phyloP scores from a whole-genome alignment of 148 eudicot genomes.

The Arbutus unedo region DNA sequence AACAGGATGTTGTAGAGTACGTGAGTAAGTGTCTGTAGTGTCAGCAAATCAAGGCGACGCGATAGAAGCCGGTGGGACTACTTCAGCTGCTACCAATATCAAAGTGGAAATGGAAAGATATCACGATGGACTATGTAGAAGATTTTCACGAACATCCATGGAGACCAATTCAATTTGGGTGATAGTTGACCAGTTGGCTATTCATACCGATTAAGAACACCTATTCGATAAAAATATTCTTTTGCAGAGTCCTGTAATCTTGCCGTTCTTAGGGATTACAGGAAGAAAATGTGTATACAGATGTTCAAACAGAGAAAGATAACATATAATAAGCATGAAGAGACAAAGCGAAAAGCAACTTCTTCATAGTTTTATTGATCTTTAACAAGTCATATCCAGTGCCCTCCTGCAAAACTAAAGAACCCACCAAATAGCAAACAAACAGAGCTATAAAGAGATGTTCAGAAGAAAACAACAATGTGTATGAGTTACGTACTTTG shows the following conservation, averaged over 20 bases:
- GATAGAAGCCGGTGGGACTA: no score
- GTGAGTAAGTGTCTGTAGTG: no score
- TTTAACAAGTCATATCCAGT: not conserved
- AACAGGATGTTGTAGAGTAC: no score
- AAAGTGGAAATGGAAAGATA: no score
- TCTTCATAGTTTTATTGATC: not conserved
- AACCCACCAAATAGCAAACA: not conserved
- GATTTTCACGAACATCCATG: no score
- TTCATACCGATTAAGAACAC: no score
- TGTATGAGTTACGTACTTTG: constrained; percentile 44
- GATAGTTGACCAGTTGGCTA: no score
- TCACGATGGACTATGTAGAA: no score
- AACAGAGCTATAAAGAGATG: not conserved
- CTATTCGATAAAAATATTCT: no score
- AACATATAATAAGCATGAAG: not conserved
- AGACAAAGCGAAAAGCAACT: not conserved
- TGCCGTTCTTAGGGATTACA: not conserved
- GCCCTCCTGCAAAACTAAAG: not conserved
- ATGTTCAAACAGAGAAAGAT: not conserved
- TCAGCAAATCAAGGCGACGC: no score
- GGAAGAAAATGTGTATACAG: not conserved
- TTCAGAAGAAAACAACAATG: not conserved
- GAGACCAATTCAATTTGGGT: no score
- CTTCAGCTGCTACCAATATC: no score
- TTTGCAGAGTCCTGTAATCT: not conserved